Evolutionary conservation across 2,329 filamentous ascomycete species (phyloP).

Genomic region (Aspergillus carbonarius): DNA sequence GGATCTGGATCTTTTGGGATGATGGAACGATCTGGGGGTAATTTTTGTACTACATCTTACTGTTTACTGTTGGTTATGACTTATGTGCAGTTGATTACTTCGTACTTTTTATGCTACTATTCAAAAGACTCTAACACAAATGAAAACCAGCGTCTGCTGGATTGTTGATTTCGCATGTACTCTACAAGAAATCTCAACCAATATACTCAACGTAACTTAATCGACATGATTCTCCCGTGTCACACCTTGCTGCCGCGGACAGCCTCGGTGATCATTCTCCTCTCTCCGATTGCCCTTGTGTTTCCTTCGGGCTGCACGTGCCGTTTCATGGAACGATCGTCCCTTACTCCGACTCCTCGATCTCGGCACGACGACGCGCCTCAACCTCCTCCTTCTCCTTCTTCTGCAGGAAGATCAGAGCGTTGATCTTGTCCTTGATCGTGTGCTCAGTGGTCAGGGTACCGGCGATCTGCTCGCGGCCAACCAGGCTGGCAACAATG

Average conservation of each 20-base stretch:
- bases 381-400: conserved; percentile 48
- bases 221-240: conserved; percentile 2
- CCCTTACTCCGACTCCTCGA: conserved; percentile 36
- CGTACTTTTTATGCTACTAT: neutral
- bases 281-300: neutral
- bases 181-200: conserved; percentile 4
- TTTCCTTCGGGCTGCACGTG: neutral
- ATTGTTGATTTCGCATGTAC: conserved; percentile 4
- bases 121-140: neutral
- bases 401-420: conserved; percentile 50
- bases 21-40: no score
- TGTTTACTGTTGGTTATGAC: no score
- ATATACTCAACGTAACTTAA: neutral
- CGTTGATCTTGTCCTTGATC: conserved; percentile 52
- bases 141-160: neutral
- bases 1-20: no score
- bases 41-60: neutral
- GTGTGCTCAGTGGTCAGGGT: conserved; percentile 36
- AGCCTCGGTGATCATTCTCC: neutral
- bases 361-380: conserved; percentile 33
- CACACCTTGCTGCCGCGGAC: conserved; percentile 3
- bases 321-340: neutral
- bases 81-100: neutral
- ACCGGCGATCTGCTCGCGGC: conserved; percentile 70
- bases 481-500: conserved; percentile 78